These are phyloP conservation scores for Cadophora luteo-olivacea DNA, from an alignment of 2,329 filamentous ascomycete species.

Conservation along the genomic window DNA sequence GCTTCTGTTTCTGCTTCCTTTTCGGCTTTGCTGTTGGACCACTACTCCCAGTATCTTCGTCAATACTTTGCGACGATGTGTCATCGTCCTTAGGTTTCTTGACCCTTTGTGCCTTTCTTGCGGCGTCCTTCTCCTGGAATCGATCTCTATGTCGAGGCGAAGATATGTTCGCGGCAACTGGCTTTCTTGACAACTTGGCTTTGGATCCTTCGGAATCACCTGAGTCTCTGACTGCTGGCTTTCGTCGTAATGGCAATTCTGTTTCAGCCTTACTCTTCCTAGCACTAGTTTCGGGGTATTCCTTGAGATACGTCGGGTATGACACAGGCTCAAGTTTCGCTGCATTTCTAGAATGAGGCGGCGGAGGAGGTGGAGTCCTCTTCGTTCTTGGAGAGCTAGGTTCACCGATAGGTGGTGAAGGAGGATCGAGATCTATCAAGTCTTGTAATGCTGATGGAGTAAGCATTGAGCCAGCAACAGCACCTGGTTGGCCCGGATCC, in stretches of 20 bases:
- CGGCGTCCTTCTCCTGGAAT: slow-evolving; percentile 38
- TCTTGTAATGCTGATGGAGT: slow-evolving; percentile 38
- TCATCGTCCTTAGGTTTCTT: slow-evolving; percentile 37
- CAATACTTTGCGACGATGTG: slow-evolving; percentile 41
- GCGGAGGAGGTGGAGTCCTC: slow-evolving; percentile 43
- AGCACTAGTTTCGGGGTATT: slow-evolving; percentile 45
- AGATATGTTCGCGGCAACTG: slow-evolving; percentile 44
- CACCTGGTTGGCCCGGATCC: slow-evolving; percentile 40
- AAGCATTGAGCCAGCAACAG: slow-evolving; percentile 39
- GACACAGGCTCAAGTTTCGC: slow-evolving; percentile 48
- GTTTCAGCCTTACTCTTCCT: slow-evolving; percentile 37
- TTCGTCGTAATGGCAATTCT: slow-evolving; percentile 43
- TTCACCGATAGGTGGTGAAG: slow-evolving; percentile 32
- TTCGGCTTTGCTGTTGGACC: slow-evolving; percentile 35
- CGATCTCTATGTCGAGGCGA: slow-evolving; percentile 43
- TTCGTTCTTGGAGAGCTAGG: slow-evolving; percentile 34
- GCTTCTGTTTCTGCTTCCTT: slow-evolving; percentile 42
- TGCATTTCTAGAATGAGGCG: slow-evolving; percentile 34
- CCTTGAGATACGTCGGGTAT: slow-evolving; percentile 47
- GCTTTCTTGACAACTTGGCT: slow-evolving; percentile 42
- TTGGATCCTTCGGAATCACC: slow-evolving; percentile 25
- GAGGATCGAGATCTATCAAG: slow-evolving; percentile 36
- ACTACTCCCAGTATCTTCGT: slow-evolving; percentile 43
- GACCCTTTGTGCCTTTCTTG: slow-evolving; percentile 33
- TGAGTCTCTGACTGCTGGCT: slow-evolving; percentile 30